Evolutionary conservation across 208 protist species (phyloP), one percentile per base, ranked within the genome.

Genomic region (Phytomonas francai): DNA sequence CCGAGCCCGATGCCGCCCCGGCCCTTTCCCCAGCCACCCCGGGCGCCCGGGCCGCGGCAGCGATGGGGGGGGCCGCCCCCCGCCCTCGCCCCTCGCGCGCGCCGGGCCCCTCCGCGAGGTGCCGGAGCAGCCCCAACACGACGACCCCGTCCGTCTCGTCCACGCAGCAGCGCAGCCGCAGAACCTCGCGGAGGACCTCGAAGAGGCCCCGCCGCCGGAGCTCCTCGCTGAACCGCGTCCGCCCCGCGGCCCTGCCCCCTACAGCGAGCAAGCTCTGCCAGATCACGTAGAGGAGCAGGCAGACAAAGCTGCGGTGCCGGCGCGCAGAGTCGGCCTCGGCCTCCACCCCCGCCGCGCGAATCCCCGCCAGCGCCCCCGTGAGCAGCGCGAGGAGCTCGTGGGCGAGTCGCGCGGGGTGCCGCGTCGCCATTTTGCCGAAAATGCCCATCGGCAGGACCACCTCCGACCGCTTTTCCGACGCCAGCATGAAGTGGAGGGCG

Each of bases 81-180:
- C n/a, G n/a, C n/a, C n/a, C n/a, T n/a, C n/a, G n/a, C n/a, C n/a
- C n/a, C n/a, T n/a, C n/a, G n/a, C n/a, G n/a, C n/a, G n/a, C n/a
- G n/a, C n/a, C n/a, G 28, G 22, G n/a, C 51, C 49, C 30, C 32
- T 27, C 56, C 25, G 33, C 56, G 59, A 82, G 63, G 57, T 78
- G 82, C 19, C 76, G 77, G 32, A 94, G 80, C 19, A 91, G 71
- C 58, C 87, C 78, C 54, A 91, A 66, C 27, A 90, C 72, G 8
- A 78, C 81, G 19, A 77, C 80, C 14, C 81, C 85, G 60, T 94
- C 88, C 14, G 76, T 77, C 67, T 83, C 81, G 30, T 74, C 78
- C 32, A 70, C 68, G 69, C 77, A 88, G 32, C 78, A 83, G 16
- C 73, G 70, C 68, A 80, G 67, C 60, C 58, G 63, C 19, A 77